These are phyloP conservation scores for Raphidocelis subcapitata DNA, from an alignment of 139 green algal genomes.

Conservation along the genomic window DNA sequence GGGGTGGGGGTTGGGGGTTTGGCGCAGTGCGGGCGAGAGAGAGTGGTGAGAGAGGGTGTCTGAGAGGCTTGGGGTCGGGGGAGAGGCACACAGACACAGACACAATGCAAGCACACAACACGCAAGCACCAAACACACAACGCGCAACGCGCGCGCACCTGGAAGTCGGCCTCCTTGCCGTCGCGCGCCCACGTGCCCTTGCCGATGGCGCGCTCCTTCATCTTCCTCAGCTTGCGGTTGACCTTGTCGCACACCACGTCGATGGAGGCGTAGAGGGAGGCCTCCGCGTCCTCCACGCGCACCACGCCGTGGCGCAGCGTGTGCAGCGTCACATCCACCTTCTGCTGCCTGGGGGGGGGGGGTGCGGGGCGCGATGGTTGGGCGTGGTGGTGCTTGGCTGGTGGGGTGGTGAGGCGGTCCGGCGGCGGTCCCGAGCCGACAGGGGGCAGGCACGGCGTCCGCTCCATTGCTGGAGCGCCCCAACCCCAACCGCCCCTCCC, in stretches of 20 bases:
- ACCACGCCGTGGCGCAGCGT: slow-evolving; percentile 72
- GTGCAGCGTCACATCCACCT: slow-evolving; percentile 76
- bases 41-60: background rate
- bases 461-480: too few relatives aligned
- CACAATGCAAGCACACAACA: too few relatives aligned
- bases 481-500: too few relatives aligned
- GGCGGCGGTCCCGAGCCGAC: too few relatives aligned
- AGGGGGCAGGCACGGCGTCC: too few relatives aligned
- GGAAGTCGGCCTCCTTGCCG: slow-evolving; percentile 26
- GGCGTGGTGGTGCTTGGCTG: too few relatives aligned
- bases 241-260: slow-evolving; percentile 73
- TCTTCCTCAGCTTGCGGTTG: slow-evolving; percentile 49
- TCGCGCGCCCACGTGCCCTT: slow-evolving; percentile 24
- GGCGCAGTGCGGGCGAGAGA: too few relatives aligned
- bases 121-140: too few relatives aligned
- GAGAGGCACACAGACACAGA: background rate
- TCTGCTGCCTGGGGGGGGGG: slow-evolving; percentile 42
- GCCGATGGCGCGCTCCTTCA: slow-evolving; percentile 48
- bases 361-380: background rate
- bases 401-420: too few relatives aligned
- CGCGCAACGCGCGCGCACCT: slow-evolving; percentile 11
- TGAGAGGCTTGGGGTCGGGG: background rate
- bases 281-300: slow-evolving; percentile 64
- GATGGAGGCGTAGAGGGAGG: slow-evolving; percentile 71
- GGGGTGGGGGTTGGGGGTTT: background rate